Base-by-base conservation (phyloP, 306 rosid genomes). In the Castanopsis chinensis region DNA sequence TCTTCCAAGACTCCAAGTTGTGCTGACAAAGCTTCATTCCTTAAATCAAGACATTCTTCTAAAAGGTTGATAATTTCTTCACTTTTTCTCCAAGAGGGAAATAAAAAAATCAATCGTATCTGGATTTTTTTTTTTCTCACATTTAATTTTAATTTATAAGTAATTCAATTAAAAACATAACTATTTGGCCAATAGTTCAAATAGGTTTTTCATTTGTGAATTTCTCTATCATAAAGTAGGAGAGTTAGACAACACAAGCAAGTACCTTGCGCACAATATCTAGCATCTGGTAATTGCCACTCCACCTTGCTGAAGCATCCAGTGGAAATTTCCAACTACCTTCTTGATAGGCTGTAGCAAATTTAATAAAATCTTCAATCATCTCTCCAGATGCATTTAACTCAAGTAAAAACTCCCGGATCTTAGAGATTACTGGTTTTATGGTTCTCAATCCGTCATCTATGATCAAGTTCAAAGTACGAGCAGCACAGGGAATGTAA, bases 221-320 rank as follows among this genome's bases (percentile, higher is more conserved):
- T 68, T 35, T 68, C n/a, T 52, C 74, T 75, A 55, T 71, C 76
- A 56, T 19, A 67, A 78, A 76, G 76, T 19, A 84, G 73, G 30
- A 71, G 77, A 19, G 17, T 23, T 37, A 65, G 45, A 75, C 35
- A 60, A 72, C 10, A 57, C 59, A 23, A 77, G 73, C 21, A 84
- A 72, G 71, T 88, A 95, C 99, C 99, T 95, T 95, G 81, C 82
- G 81, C 49, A 88, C 96, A 59, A 95, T 81, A 83, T 93, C 97
- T 57, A 95, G 97, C 98, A 93, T 91, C 87, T 93, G 99, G 90
- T 91, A 95, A 80, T 86, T 86, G 79, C 98, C 98, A 75, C 94
- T 95, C 99, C 99, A 96, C 78, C 93, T 83, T 43, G 94, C 79
- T 21, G 98, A 93, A 83, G 92, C 82, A 85, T 96, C 99, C 52